Evolutionary conservation across 2,329 filamentous ascomycete species (phyloP).

Genomic region (Didymella arachidicola): DNA sequence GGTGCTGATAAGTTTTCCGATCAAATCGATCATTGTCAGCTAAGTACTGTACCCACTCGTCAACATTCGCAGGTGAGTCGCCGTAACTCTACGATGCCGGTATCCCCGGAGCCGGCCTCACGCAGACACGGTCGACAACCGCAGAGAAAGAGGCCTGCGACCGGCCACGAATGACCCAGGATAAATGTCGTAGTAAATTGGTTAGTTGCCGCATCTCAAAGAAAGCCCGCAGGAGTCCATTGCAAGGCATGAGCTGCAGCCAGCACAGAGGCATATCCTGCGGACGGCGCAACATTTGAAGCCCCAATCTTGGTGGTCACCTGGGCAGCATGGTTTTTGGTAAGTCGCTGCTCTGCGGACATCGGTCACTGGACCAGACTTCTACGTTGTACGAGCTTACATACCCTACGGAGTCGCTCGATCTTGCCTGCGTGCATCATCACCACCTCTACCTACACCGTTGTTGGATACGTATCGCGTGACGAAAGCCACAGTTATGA

Average conservation of each 20-base stretch:
- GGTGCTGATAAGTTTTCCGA: background rate
- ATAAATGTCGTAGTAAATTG: background rate
- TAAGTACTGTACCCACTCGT: too few species aligned
- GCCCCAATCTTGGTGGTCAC: background rate
- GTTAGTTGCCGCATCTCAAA: too few species aligned
- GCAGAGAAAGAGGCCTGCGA: background rate
- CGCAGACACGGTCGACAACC: background rate
- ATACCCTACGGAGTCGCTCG: background rate
- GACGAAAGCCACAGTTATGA: background rate
- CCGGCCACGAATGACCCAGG: background rate
- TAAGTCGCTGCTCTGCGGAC: background rate
- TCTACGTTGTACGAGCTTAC: background rate
- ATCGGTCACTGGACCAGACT: background rate
- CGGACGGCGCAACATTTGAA: background rate
- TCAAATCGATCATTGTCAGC: background rate
- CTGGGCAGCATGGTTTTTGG: background rate
- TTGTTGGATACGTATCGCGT: background rate
- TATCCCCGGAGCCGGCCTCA: background rate
- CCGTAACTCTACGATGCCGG: background rate
- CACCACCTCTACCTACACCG: background rate
- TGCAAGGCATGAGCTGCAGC: background rate
- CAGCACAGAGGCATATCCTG: background rate
- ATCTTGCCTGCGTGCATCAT: background rate
- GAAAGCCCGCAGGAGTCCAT: background rate
- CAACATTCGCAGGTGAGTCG: background rate